A percentile compares a stretch with the other conserved stretches of the same genome.
These are phyloP conservation scores for Lepraria neglecta DNA, from an alignment of 495 filamentous ascomycete genomes.

Conservation along the genomic window DNA sequence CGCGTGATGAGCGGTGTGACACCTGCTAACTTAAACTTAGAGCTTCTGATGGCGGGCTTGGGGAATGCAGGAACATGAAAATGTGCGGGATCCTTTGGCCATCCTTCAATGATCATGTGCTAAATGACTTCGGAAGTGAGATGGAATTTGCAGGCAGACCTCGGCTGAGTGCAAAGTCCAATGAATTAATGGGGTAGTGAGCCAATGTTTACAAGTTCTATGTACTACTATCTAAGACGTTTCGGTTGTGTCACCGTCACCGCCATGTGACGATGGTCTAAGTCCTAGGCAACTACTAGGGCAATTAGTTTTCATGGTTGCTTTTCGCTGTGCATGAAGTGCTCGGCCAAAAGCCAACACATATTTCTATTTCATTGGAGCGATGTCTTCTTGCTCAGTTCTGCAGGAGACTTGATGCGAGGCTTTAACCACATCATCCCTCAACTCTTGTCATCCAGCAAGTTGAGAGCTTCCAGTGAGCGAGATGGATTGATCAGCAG, in stretches of 20 bases:
- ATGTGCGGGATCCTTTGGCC: no score
- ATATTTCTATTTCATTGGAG: not conserved
- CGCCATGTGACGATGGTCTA: slow-evolving; percentile 5
- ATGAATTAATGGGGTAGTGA: no score
- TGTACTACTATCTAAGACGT: no score
- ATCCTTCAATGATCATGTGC: no score
- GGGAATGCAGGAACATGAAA: not conserved
- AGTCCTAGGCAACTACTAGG: not conserved
- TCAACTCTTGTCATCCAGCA: not conserved
- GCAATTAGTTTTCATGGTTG: no score
- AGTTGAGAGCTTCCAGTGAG: not conserved
- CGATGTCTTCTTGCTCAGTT: not conserved
- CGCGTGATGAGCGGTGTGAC: slow-evolving; percentile 5
- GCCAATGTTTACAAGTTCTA: no score
- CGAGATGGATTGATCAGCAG: not conserved
- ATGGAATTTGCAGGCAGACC: no score
- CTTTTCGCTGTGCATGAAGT: not conserved
- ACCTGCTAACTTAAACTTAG: not conserved
- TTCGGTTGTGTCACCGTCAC: slow-evolving; percentile 1
- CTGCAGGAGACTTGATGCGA: not conserved
- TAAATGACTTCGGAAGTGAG: no score
- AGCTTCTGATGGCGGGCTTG: slow-evolving; percentile 6
- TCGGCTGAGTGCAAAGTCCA: no score
- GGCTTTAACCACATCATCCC: not conserved
- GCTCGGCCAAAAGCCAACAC: not conserved